Evolutionary conservation across 164 flowering plant genomes (phyloP).

Genomic region (Kingdonia uniflora): DNA sequence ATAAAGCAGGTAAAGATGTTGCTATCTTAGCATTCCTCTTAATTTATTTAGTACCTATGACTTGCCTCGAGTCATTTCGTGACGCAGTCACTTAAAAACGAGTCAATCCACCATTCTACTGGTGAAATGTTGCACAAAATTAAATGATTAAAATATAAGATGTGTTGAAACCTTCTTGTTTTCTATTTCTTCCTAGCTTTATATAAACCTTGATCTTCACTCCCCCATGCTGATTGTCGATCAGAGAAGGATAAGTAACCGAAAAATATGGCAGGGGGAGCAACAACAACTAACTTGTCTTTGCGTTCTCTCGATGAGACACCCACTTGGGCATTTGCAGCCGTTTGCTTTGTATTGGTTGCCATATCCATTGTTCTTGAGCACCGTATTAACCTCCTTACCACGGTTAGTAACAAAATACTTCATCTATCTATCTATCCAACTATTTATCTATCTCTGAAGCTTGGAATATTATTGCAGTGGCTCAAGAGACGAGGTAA

Average conservation of each 20-base stretch:
- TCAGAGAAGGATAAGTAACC: too few relatives aligned
- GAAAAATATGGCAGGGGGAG: too few relatives aligned
- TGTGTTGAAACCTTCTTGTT: too few relatives aligned
- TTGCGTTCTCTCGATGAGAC: conserved; percentile 28
- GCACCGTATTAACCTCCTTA: conserved; percentile 23
- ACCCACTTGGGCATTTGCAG: conserved; percentile 60
- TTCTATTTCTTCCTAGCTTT: neutral
- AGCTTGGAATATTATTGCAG: conserved; percentile 8
- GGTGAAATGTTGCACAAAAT: too few relatives aligned
- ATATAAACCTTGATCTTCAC: too few relatives aligned
- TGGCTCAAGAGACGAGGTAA: conserved; percentile 27
- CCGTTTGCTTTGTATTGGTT: conserved; percentile 32
- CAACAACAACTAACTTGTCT: neutral
- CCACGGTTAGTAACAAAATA: conserved; percentile 10
- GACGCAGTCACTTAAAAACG: too few relatives aligned
- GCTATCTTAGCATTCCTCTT: too few relatives aligned
- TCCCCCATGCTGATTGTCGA: too few relatives aligned
- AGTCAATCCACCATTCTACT: too few relatives aligned
- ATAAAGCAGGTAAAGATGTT: conserved; percentile 53
- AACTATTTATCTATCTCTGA: neutral
- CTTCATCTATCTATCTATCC: neutral
- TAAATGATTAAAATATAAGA: too few relatives aligned
- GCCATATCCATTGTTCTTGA: conserved; percentile 35
- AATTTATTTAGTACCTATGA: too few relatives aligned
- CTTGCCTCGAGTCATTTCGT: too few relatives aligned